These are phyloP conservation scores for Phytophthora capsici DNA, from an alignment of 352 stramenopile genomes.

Conservation along the genomic window DNA sequence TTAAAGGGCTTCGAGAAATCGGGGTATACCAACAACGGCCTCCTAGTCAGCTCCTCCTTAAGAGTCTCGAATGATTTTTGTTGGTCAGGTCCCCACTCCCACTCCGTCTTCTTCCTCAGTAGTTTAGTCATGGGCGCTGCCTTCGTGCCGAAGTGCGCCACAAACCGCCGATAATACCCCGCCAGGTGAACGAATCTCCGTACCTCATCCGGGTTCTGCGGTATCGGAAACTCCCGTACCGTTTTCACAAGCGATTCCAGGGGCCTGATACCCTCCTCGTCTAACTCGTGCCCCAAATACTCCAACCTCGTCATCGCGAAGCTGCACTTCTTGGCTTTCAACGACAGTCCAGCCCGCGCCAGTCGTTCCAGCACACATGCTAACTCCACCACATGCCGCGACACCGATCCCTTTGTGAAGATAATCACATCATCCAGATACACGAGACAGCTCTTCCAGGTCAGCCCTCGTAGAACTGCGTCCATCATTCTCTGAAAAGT, in stretches of 20 bases:
- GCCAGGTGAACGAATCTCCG: conserved; percentile 35
- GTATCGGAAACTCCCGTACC: conserved; percentile 7
- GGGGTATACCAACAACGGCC: conserved; percentile 18
- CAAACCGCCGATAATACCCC: conserved; percentile 34
- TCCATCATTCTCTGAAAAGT: not conserved
- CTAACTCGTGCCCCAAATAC: conserved; percentile 37
- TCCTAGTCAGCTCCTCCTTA: not conserved
- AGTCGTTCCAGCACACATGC: not conserved
- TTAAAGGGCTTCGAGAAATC: conserved; percentile 39
- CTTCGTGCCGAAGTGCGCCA: conserved; percentile 17
- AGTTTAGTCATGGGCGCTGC: conserved; percentile 23
- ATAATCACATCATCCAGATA: not conserved
- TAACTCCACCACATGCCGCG: not conserved
- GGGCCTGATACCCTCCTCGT: conserved; percentile 7
- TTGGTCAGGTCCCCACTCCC: conserved; percentile 27
- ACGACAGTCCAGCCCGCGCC: not conserved
- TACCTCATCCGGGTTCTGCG: conserved; percentile 2
- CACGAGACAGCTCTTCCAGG: not conserved
- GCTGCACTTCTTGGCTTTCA: conserved; percentile 26
- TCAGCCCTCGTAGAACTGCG: not conserved
- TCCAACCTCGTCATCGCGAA: conserved; percentile 21
- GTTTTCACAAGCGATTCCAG: conserved; percentile 9
- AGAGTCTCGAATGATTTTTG: conserved; percentile 24
- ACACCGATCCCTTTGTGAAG: not conserved
- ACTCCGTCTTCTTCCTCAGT: conserved; percentile 20